Conservation (phyloP, 345 rosid genomes). For the Salix brachista region DNA sequence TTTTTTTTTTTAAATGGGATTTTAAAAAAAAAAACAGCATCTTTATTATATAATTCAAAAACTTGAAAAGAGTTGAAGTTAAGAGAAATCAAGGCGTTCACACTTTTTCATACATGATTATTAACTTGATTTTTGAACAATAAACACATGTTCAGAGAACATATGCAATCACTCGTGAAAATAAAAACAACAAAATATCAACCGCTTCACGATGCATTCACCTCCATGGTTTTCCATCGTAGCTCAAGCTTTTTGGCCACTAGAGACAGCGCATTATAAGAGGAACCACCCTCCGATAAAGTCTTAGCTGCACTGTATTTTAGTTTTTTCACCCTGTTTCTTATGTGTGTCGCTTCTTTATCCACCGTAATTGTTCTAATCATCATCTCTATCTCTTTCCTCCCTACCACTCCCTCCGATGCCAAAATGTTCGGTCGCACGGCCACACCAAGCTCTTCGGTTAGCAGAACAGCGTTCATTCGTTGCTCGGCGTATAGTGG, state of each 20-base stretch:
- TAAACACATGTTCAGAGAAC: too few species aligned
- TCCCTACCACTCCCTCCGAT: neutral
- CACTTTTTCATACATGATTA: too few species aligned
- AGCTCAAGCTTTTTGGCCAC: slow-evolving; percentile 8
- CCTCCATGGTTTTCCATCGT: neutral
- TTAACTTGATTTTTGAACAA: too few species aligned
- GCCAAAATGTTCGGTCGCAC: slow-evolving; percentile 4
- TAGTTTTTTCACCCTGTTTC: neutral
- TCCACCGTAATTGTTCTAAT: slow-evolving; percentile 19
- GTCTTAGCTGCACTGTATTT: slow-evolving; percentile 10
- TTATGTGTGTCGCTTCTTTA: slow-evolving; percentile 7
- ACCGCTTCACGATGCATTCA: too few species aligned
- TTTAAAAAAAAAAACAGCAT: too few species aligned
- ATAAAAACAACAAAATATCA: too few species aligned
- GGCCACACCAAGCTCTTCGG: slow-evolving; percentile 22
- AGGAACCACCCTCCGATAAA: slow-evolving; percentile 9
- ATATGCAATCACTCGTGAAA: too few species aligned
- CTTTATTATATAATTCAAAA: too few species aligned
- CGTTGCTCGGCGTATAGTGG: slow-evolving; percentile 69
- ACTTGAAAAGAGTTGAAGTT: too few species aligned
- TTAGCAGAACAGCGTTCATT: slow-evolving; percentile 58
- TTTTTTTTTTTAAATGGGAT: too few species aligned
- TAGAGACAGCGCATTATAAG: slow-evolving; percentile 10
- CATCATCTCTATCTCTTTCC: slow-evolving; percentile 20
- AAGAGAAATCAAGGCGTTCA: too few species aligned